Evolutionary conservation across 2,329 filamentous ascomycete species (phyloP).

Genomic region (Colletotrichum destructivum): DNA sequence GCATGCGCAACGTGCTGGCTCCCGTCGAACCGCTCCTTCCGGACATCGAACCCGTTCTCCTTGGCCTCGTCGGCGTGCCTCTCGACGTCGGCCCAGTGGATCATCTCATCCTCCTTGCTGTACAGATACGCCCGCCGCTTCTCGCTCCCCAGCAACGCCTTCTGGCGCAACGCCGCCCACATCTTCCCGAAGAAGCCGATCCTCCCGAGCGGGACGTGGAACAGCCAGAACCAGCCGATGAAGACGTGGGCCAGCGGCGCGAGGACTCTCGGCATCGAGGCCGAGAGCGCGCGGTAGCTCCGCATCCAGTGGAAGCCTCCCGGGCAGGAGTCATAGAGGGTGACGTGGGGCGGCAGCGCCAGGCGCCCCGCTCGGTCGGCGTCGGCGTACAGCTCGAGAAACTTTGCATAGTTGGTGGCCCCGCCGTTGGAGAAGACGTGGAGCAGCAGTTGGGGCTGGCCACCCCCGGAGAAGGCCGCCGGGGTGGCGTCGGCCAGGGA

Average conservation of each 20-base stretch:
- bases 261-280: slow-evolving; percentile 52
- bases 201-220: slow-evolving; percentile 50
- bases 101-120: slow-evolving; percentile 62
- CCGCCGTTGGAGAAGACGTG: slow-evolving; percentile 71
- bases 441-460: slow-evolving; percentile 55
- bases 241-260: slow-evolving; percentile 55
- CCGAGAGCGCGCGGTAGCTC: slow-evolving; percentile 57
- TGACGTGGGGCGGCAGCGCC: slow-evolving; percentile 58
- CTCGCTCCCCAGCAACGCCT: slow-evolving; percentile 53
- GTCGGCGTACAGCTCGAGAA: slow-evolving; percentile 54
- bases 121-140: slow-evolving; percentile 67
- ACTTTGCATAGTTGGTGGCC: slow-evolving; percentile 56
- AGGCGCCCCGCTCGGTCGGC: slow-evolving; percentile 43
- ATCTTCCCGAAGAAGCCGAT: slow-evolving; percentile 52
- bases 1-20: slow-evolving; percentile 68
- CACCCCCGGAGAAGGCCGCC: slow-evolving; percentile 26
- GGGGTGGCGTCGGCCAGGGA: slow-evolving; percentile 47
- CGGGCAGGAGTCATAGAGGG: slow-evolving; percentile 65
- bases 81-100: slow-evolving; percentile 64
- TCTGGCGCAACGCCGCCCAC: slow-evolving; percentile 56
- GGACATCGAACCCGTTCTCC: slow-evolving; percentile 57
- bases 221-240: slow-evolving; percentile 51
- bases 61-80: slow-evolving; percentile 60
- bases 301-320: slow-evolving; percentile 59
- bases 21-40: slow-evolving; percentile 61